Conservation (phyloP, 441 rosid species). For the Manihot esculenta region DNA sequence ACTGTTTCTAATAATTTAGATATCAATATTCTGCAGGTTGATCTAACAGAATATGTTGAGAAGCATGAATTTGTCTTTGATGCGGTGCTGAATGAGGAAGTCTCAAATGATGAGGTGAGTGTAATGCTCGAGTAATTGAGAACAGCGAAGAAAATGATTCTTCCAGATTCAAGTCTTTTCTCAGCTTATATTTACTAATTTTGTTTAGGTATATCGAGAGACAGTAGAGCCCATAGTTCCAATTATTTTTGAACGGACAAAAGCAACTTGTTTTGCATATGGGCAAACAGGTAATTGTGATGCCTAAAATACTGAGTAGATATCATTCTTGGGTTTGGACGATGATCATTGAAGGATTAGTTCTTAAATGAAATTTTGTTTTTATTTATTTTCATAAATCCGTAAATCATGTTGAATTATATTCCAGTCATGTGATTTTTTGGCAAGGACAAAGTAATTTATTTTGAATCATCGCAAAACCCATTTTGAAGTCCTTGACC, state of each 20-base stretch:
- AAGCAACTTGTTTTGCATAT: constrained; percentile 99
- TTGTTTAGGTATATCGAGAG: constrained; percentile 75
- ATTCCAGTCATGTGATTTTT: constrained; percentile 1
- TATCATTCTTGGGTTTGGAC: not conserved
- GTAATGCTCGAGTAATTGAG: constrained; percentile 6
- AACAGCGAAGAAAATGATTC: not conserved
- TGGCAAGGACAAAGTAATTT: not conserved
- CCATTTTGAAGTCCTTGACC: too few species aligned
- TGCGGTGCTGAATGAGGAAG: constrained; percentile 93
- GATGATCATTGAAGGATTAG: not conserved
- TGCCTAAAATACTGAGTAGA: constrained; percentile 10
- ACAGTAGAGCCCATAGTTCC: constrained; percentile 99
- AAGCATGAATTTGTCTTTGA: constrained; percentile 96
- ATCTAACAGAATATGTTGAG: constrained; percentile 90
- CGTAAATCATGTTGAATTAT: not conserved
- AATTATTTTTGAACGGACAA: constrained; percentile 85
- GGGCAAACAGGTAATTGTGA: constrained; percentile 85
- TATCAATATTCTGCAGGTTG: constrained; percentile 62
- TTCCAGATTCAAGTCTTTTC: not conserved
- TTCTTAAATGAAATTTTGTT: not conserved
- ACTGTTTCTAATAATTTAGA: constrained; percentile 12
- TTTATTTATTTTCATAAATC: not conserved
- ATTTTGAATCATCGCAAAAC: not conserved
- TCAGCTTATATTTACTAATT: constrained; percentile 18
- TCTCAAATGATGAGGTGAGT: constrained; percentile 92